Evolutionary conservation across 2,329 filamentous ascomycete species (phyloP), one percentile per base, ranked within the genome.

Genomic region (Colletotrichum melonis): DNA sequence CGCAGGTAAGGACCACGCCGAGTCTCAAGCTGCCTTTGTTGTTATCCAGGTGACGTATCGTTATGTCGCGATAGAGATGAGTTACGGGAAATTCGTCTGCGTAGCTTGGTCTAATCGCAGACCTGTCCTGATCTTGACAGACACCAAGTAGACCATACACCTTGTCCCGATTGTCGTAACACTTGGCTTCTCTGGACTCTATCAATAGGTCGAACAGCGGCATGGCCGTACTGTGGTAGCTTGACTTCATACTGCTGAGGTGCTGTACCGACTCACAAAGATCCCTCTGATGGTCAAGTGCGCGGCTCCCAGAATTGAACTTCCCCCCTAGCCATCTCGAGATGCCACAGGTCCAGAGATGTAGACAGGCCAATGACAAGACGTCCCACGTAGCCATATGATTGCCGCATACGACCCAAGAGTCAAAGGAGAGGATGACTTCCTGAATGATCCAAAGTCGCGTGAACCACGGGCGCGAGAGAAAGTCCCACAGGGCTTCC

Each of bases 371-470:
- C 0, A 57, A 38, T 0, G 63, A 42, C 0, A 67, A 24, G 1
- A 62, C 55, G 2, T 55, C 46, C 56, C 69, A 71, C 0, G 35
- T 35, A 4, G 60, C 56, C 22, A 62, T 11, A 3, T 24, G n/a
- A 1, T 62, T 16, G 8, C 72, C 69, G 32, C 72, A 73, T 3
- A 64, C 59, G 1, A 74, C 38, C 69, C 64, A 72, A 5, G 59
- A 28, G 7, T 73, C 55, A 9, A n/a, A 19, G 1, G 69, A 72
- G 5, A 74, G 69, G 2, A 57, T 63, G 3, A 68, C 60, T 28
- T 74, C 72, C 5, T 74, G 72, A 0, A 72, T 60, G 2, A 72
- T 72, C 72, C 72, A 74, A 0, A 73, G 42, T 1, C 72, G 42
- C 7, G 63, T 73, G 30, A 74, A 74, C 69, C 69, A 74, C 1